A percentile compares a stretch with the other conserved stretches of the same genome.
Conservation (phyloP, 225 moss, liverwort and hornwort species). For the Takakia lepidozioides region DNA sequence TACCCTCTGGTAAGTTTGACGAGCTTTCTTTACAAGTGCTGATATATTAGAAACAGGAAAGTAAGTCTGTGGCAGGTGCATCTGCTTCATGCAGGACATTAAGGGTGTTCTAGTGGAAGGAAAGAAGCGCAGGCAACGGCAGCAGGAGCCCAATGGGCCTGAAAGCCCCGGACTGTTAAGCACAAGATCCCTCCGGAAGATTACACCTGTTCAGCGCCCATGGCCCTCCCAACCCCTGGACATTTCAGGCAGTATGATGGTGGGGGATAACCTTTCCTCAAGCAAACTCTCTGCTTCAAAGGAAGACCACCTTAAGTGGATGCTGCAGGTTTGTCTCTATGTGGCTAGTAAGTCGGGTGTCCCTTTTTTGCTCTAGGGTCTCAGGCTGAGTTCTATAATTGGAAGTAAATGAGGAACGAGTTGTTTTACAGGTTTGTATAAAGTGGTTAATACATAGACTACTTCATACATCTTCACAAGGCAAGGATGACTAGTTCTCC, state of each 20-base stretch:
- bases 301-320: conserved; percentile 46
- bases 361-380: too few relatives aligned
- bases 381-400: too few relatives aligned
- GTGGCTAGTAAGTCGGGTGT: too few relatives aligned
- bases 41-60: too few relatives aligned
- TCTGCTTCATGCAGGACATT: conserved; percentile 32
- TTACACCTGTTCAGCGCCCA: conserved; percentile 59
- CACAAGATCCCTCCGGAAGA: conserved; percentile 46
- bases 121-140: conserved; percentile 45
- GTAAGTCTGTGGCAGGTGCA: too few relatives aligned
- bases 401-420: too few relatives aligned
- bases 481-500: too few relatives aligned
- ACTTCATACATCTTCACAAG: too few relatives aligned
- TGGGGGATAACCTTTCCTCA: conserved; percentile 28
- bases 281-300: conserved; percentile 20
- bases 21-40: too few relatives aligned
- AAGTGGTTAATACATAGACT: too few relatives aligned
- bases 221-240: conserved; percentile 39
- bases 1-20: too few relatives aligned
- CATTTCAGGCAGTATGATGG: conserved; percentile 29
- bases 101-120: conserved; percentile 50
- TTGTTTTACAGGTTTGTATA: too few relatives aligned
- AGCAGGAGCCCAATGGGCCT: conserved; percentile 46
- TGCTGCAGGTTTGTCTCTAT: conserved; percentile 46
- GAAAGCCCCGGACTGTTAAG: conserved; percentile 49